Percentiles rank a stretch among this genome's conserved stretches.
Evolutionary conservation across 2,329 filamentous ascomycete species (phyloP).

Genomic region (Fusarium nelsonii): DNA sequence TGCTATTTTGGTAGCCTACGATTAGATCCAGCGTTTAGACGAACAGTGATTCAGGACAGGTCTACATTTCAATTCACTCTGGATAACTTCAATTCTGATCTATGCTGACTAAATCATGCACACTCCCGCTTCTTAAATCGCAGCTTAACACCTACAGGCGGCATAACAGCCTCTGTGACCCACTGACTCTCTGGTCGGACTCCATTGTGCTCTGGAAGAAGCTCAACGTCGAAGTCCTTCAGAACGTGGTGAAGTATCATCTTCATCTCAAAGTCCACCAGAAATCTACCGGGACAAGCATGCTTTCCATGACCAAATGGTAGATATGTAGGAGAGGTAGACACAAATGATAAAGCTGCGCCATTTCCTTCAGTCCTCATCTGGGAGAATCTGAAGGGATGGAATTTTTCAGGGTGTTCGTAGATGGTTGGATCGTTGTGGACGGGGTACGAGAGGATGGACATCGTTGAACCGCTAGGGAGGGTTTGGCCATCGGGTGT

Average conservation of each 20-base stretch:
- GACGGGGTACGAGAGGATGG: constrained; percentile 50
- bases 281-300: constrained; percentile 50
- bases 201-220: constrained; percentile 39
- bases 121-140: constrained; percentile 25
- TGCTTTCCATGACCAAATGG: constrained; percentile 54
- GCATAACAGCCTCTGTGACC: constrained; percentile 40
- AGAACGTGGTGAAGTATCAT: constrained; percentile 47
- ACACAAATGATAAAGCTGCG: constrained; percentile 22
- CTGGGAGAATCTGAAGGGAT: constrained; percentile 58
- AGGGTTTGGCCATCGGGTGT: constrained; percentile 51
- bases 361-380: constrained; percentile 42
- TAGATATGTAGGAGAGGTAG: constrained; percentile 43
- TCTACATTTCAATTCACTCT: neutral
- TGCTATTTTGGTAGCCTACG: neutral
- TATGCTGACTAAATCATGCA: neutral
- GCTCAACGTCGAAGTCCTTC: constrained; percentile 34
- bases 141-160: constrained; percentile 36
- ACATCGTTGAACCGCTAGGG: constrained; percentile 51
- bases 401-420: constrained; percentile 54
- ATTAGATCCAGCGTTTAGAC: no score
- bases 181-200: constrained; percentile 38
- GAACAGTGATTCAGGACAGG: neutral
- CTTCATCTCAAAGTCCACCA: constrained; percentile 51
- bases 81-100: neutral
- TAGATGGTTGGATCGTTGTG: constrained; percentile 51